These are phyloP conservation scores for Suillus subluteus DNA, from an alignment of 768 basidiomycete species.

Conservation along the genomic window DNA sequence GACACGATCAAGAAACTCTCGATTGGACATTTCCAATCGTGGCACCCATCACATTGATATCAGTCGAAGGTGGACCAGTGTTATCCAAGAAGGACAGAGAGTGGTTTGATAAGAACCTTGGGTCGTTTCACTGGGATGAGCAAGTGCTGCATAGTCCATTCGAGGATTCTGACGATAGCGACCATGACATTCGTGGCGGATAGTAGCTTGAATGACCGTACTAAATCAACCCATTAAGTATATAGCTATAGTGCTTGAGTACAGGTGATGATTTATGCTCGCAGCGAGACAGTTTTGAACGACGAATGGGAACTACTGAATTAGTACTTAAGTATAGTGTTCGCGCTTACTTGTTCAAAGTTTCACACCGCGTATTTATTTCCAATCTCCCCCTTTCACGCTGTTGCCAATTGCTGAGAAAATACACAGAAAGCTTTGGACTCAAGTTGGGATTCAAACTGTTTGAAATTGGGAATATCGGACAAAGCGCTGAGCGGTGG, in stretches of 20 bases:
- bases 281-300: not conserved
- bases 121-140: conserved; percentile 10
- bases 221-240: not conserved
- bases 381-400: not conserved
- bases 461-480: not conserved
- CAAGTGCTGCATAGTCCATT: not conserved
- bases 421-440: no score
- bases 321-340: no score
- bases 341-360: not conserved
- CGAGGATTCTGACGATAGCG: not conserved
- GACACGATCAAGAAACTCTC: not conserved
- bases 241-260: not conserved
- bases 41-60: conserved; percentile 10
- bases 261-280: not conserved
- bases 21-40: conserved; percentile 8
- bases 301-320: no score
- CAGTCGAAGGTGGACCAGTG: conserved; percentile 7
- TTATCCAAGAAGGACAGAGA: conserved; percentile 3
- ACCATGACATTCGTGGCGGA: not conserved
- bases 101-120: conserved; percentile 11
- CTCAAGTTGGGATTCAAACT: not conserved
- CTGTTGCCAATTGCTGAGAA: not conserved
- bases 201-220: not conserved
- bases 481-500: not conserved
- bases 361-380: no score